A percentile compares a stretch with the other conserved stretches of the same genome.
Conservation (phyloP, 495 filamentous ascomycete species). For the Tirmania nivea region DNA sequence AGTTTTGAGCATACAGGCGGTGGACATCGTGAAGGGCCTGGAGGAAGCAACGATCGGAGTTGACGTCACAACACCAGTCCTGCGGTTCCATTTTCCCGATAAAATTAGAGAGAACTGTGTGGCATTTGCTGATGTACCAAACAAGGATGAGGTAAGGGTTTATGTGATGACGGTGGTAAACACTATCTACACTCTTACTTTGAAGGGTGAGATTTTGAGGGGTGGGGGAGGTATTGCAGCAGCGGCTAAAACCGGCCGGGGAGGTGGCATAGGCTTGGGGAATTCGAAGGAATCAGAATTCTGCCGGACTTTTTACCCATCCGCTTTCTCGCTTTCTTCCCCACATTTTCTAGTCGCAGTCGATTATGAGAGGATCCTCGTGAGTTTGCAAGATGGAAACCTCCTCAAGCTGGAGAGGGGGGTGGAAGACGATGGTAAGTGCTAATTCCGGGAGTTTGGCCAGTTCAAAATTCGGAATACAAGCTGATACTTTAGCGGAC, state of each 20-base stretch:
- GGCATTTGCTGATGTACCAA: slow-evolving; percentile 55
- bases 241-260: slow-evolving; percentile 30
- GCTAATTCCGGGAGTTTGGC: background rate
- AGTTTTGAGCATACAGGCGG: slow-evolving; percentile 59
- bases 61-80: slow-evolving; percentile 28
- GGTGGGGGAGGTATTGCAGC: background rate
- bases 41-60: slow-evolving; percentile 41
- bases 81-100: slow-evolving; percentile 55
- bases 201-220: slow-evolving; percentile 52
- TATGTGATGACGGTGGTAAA: slow-evolving; percentile 60
- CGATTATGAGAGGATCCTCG: slow-evolving; percentile 46
- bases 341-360: slow-evolving; percentile 65
- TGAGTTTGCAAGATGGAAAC: slow-evolving; percentile 64
- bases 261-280: slow-evolving; percentile 33
- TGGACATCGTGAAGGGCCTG: slow-evolving; percentile 50
- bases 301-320: slow-evolving; percentile 50
- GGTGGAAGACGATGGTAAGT: slow-evolving; percentile 40
- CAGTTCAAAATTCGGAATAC: background rate
- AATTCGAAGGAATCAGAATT: slow-evolving; percentile 27
- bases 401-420: slow-evolving; percentile 48
- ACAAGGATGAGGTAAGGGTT: slow-evolving; percentile 54
- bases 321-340: slow-evolving; percentile 50
- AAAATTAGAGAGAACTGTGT: slow-evolving; percentile 52
- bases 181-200: slow-evolving; percentile 55
- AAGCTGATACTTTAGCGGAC: background rate